Percentiles rank a stretch among this genome's conserved stretches.
Evolutionary conservation across 257 asterid species (phyloP).

Genomic region (Euphrasia confusa): DNA sequence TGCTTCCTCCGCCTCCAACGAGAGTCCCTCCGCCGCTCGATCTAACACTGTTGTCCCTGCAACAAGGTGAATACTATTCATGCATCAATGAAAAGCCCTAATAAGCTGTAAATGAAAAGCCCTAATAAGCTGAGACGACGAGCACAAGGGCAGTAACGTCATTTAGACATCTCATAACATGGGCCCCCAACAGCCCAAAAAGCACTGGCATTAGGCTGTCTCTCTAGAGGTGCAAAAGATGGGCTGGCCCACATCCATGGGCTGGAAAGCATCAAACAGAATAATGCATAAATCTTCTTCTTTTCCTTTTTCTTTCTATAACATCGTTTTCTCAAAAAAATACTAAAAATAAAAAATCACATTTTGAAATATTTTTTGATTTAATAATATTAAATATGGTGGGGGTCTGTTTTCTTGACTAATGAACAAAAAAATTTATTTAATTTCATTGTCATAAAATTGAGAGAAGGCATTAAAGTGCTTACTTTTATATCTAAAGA

Average conservation of each 20-base stretch:
- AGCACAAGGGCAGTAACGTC: conserved; percentile 15
- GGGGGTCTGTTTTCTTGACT: neutral
- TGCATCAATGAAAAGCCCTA: neutral
- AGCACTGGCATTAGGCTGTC: conserved; percentile 32
- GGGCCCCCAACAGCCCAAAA: neutral
- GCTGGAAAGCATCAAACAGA: conserved; percentile 24
- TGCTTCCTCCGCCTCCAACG: conserved; percentile 22
- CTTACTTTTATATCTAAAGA: neutral
- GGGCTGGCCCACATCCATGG: conserved; percentile 25
- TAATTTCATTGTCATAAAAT: neutral
- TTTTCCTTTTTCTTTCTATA: neutral
- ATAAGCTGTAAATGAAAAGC: neutral
- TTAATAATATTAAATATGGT: neutral
- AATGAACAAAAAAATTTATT: neutral
- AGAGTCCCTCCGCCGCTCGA: conserved; percentile 40
- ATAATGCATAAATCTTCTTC: neutral
- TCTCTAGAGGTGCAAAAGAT: conserved; percentile 6
- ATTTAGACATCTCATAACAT: neutral
- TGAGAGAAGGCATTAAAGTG: neutral
- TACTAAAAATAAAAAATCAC: neutral
- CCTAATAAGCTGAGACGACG: neutral
- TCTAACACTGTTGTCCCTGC: conserved; percentile 59
- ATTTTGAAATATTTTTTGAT: neutral
- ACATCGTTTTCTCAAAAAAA: neutral
- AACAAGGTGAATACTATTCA: neutral